Percentiles rank a stretch among this genome's conserved stretches.
Conservation (phyloP, 805 yeast genomes). For the Henningerozyma blattae region DNA sequence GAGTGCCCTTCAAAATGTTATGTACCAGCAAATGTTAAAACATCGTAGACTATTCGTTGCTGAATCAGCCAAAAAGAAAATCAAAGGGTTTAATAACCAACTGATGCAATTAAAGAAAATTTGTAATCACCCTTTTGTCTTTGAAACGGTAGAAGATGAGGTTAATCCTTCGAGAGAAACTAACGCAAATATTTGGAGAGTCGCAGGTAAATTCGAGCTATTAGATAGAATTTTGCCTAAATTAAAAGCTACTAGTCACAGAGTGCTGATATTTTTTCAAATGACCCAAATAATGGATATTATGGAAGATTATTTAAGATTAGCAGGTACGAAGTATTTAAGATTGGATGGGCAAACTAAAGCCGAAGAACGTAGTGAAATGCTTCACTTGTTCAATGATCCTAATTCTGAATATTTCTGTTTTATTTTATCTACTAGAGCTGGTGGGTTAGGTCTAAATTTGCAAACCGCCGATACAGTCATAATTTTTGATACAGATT, state of each 20-base stretch:
- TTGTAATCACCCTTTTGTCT: conserved; percentile 81
- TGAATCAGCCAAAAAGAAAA: conserved; percentile 43
- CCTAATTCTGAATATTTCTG: conserved; percentile 69
- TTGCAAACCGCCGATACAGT: conserved; percentile 84
- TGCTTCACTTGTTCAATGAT: conserved; percentile 65
- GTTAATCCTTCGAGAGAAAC: conserved; percentile 52
- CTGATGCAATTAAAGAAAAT: conserved; percentile 79
- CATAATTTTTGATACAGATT: conserved; percentile 75
- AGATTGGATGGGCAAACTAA: conserved; percentile 76
- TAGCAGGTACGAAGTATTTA: conserved; percentile 54
- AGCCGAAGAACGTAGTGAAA: conserved; percentile 69
- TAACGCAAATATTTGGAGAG: conserved; percentile 61
- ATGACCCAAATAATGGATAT: conserved; percentile 88
- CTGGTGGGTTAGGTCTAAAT: conserved; percentile 81
- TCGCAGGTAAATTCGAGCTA: conserved; percentile 70
- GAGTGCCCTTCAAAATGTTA: conserved; percentile 55
- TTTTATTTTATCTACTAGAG: conserved; percentile 71
- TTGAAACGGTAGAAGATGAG: conserved; percentile 66
- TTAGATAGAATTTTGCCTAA: conserved; percentile 67
- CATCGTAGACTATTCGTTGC: conserved; percentile 60
- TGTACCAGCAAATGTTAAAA: conserved; percentile 70
- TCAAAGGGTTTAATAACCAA: conserved; percentile 65
- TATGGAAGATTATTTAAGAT: conserved; percentile 72
- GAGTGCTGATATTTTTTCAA: conserved; percentile 74
- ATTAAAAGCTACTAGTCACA: conserved; percentile 60